These are phyloP conservation scores for Rhynchosporium agropyri DNA, from an alignment of 2,329 filamentous ascomycete species.

Conservation along the genomic window DNA sequence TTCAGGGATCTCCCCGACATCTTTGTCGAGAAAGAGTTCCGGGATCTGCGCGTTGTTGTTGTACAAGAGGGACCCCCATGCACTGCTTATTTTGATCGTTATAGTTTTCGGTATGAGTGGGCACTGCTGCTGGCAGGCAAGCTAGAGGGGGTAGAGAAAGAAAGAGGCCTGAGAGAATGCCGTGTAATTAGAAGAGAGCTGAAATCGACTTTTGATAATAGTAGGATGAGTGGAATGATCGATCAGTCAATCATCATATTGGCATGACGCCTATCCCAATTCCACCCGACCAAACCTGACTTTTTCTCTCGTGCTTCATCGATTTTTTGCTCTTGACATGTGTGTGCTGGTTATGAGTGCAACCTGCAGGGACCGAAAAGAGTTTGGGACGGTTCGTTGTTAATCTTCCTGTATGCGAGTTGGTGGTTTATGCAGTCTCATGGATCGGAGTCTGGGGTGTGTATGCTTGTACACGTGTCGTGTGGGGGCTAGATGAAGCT, in stretches of 20 bases:
- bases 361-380: not conserved
- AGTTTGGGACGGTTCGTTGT: not conserved
- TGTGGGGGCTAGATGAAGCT: not conserved
- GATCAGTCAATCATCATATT: not conserved
- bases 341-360: not conserved
- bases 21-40: not conserved
- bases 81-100: not conserved
- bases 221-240: not conserved
- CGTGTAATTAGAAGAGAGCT: conserved; percentile 3
- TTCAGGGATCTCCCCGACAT: not conserved
- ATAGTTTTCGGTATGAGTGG: not conserved
- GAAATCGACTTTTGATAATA: not conserved
- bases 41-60: not conserved
- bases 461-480: conserved; percentile 7
- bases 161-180: not conserved
- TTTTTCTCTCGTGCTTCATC: not conserved
- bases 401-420: not conserved
- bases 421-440: conserved; percentile 8
- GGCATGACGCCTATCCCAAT: conserved; percentile 5
- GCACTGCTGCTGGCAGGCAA: conserved; percentile 11
- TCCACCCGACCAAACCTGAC: no score
- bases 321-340: not conserved
- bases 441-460: not conserved
- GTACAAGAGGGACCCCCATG: not conserved
- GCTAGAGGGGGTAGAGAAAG: not conserved